Percentiles rank a stretch among this genome's conserved stretches.
Conservation (phyloP, 1,284 basidiomycete genomes). For the Butyriboletus regius region DNA sequence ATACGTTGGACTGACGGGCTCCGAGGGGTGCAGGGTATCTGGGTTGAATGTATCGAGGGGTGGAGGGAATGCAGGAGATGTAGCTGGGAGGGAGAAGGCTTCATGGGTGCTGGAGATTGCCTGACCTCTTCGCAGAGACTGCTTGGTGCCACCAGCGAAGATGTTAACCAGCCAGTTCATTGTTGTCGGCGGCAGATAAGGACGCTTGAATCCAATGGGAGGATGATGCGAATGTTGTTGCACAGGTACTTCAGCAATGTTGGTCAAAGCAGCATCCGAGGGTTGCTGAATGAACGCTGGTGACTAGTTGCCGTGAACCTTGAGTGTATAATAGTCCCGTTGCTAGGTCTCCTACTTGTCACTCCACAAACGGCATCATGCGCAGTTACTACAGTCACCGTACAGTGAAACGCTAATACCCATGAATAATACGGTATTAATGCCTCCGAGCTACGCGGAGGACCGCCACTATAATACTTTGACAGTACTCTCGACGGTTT, state of each 20-base stretch:
- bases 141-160: constrained; percentile 46
- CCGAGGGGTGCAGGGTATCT: constrained; percentile 46
- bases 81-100: constrained; percentile 69
- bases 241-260: not conserved
- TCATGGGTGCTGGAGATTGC: constrained; percentile 67
- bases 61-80: constrained; percentile 51
- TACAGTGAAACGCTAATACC: constrained; percentile 2
- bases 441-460: not conserved
- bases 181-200: constrained; percentile 12
- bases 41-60: constrained; percentile 55
- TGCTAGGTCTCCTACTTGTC: constrained; percentile 4
- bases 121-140: constrained; percentile 49
- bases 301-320: constrained; percentile 1
- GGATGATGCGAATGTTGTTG: constrained; percentile 4
- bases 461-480: not conserved
- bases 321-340: constrained; percentile 1
- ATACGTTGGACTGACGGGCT: constrained; percentile 46
- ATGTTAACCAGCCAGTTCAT: constrained; percentile 69
- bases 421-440: not conserved
- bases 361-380: constrained; percentile 16
- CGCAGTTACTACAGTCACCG: constrained; percentile 9
- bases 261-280: constrained; percentile 14
- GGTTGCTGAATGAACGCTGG: not conserved
- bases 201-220: not conserved
- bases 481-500: too few relatives aligned